These are phyloP conservation scores for Brachypodium distachyon DNA, from an alignment of 202 grass and related monocot species.

Conservation along the genomic window DNA sequence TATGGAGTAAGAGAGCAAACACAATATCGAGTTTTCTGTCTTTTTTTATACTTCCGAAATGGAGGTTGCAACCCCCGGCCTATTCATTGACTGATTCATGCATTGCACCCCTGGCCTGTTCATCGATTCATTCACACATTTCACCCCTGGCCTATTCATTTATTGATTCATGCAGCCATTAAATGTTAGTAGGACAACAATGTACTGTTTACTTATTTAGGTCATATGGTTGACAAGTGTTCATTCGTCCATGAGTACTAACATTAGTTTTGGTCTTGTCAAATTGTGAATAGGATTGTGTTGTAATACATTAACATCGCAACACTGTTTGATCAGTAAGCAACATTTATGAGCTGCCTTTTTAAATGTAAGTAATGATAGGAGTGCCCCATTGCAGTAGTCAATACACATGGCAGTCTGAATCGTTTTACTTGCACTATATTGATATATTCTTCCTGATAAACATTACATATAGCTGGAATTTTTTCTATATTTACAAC, in stretches of 20 bases:
- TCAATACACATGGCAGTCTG: not conserved
- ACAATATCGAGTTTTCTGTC: not conserved
- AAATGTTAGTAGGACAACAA: not conserved
- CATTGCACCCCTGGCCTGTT: too few relatives aligned
- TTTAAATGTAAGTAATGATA: not conserved
- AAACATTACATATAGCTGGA: not conserved
- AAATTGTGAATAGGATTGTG: not conserved
- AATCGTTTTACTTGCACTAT: not conserved
- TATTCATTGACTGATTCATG: too few relatives aligned
- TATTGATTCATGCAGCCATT: too few relatives aligned
- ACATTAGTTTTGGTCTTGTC: not conserved
- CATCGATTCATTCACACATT: too few relatives aligned
- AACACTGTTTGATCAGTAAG: not conserved
- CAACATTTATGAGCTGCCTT: not conserved
- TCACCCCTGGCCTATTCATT: too few relatives aligned
- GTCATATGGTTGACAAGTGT: too few relatives aligned
- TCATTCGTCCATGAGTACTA: not conserved
- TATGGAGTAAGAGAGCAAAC: not conserved
- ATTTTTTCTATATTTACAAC: slow-evolving; percentile 3
- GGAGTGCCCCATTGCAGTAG: not conserved
- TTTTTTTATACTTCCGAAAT: too few relatives aligned
- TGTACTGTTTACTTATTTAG: too few relatives aligned
- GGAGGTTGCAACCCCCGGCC: too few relatives aligned
- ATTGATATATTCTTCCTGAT: not conserved
- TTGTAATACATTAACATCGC: not conserved